Base-by-base conservation (phyloP, 768 basidiomycete species). In the Dendrothele bispora region DNA sequence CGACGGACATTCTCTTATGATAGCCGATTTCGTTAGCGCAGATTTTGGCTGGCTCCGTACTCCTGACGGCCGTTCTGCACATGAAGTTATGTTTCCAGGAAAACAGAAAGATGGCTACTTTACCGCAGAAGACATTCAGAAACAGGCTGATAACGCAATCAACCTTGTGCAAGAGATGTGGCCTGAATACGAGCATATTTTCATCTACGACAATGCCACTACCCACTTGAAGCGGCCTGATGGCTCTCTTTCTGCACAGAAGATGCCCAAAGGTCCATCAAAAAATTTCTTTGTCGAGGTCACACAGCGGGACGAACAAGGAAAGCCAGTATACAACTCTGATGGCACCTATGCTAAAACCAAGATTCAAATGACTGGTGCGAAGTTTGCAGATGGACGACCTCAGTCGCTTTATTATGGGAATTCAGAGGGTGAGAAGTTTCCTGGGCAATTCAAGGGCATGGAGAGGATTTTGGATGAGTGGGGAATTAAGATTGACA, bases 31-130 rank as follows among this genome's bases (percentile, higher is more conserved):
- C n/a, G n/a, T n/a, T n/a, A n/a, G n/a, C n/a, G n/a, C n/a, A n/a
- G n/a, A n/a, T n/a, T n/a, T n/a, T n/a, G n/a, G n/a, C n/a, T n/a
- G n/a, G n/a, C n/a, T n/a, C n/a, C n/a, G n/a, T n/a, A n/a, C n/a
- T n/a, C n/a, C n/a, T n/a, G n/a, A n/a, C n/a, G n/a, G n/a, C n/a
- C n/a, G n/a, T n/a, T n/a, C 42, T 12, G 61, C 46, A 18, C 29
- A 15, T 73, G 55, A 15, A 74, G 63, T 0, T 68, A 69, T 10
- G 72, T 57, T 0, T 71, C 34, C 49, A 76, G 73, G 50, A 63
- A 69, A 52, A 73, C 57, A 43, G 61, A 50, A 20, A 50, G 48
- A 28, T 63, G 55, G 55, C 73, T 42, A 75, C 45, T 74, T 74
- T 2, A 53, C 35, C 40, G 73, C 68, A 0, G 68, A 59, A 0